Percentiles rank a stretch among this genome's conserved stretches.
phyloP scores from a whole-genome alignment of 306 rosid species.

The Vicia faba region DNA sequence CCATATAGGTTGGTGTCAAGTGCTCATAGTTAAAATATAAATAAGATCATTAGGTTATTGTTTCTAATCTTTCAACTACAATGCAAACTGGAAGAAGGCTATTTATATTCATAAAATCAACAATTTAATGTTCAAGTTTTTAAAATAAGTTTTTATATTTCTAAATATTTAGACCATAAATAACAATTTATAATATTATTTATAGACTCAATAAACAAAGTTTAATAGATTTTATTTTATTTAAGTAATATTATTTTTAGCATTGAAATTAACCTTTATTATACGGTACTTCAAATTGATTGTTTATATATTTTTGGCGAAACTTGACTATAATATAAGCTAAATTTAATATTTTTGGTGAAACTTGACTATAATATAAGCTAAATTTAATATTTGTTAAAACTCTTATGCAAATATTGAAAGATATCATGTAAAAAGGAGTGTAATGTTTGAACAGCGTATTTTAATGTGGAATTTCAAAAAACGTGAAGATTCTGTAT shows the following conservation, averaged over 20 bases:
- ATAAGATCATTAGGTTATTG: background rate
- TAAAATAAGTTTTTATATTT: background rate
- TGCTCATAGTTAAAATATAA: slow-evolving; percentile 20
- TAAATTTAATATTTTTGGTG: background rate
- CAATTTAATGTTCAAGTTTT: background rate
- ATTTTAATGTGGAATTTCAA: background rate
- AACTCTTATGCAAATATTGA: background rate
- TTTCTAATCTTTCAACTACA: slow-evolving; percentile 8
- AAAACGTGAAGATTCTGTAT: background rate
- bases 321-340: background rate
- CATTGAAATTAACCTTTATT: no score
- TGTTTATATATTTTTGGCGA: background rate
- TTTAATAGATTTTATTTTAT: no score
- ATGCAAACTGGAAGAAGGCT: slow-evolving; percentile 12
- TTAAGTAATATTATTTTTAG: no score
- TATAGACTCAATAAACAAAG: no score
- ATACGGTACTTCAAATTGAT: no score
- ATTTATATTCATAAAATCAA: background rate
- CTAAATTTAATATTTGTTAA: background rate
- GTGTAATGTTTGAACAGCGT: background rate
- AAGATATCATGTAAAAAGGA: background rate
- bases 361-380: background rate
- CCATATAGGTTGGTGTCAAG: background rate
- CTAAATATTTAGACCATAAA: no score
- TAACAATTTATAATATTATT: no score